A percentile compares a stretch with the other conserved stretches of the same genome.
phyloP scores from a whole-genome alignment of 1,284 basidiomycete genomes.

The Fomitopsis palustris region DNA sequence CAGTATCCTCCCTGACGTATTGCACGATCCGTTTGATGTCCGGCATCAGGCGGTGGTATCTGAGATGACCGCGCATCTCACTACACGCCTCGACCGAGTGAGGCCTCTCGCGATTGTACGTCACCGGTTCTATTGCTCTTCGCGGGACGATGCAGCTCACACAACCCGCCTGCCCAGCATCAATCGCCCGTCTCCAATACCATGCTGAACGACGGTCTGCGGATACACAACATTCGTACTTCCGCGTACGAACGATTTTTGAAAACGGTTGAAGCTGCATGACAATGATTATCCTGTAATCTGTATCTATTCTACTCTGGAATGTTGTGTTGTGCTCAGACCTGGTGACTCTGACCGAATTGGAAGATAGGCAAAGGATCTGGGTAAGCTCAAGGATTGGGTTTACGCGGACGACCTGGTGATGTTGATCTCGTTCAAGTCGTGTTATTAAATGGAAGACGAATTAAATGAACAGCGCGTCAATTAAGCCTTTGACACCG shows the following conservation, averaged over 20 bases:
- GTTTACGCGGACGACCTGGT: no score
- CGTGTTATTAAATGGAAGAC: no score
- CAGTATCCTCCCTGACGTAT: constrained; percentile 65
- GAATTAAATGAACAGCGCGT: no score
- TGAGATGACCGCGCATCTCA: constrained; percentile 68
- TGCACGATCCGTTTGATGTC: constrained; percentile 51
- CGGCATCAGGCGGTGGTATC: constrained; percentile 67
- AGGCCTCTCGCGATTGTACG: constrained; percentile 61
- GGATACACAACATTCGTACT: constrained; percentile 50
- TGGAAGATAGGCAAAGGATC: no score
- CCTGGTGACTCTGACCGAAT: no score
- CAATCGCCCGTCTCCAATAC: constrained; percentile 38
- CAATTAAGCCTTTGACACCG: no score
- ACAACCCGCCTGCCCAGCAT: constrained; percentile 20
- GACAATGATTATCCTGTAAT: constrained; percentile 7
- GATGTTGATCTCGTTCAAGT: no score
- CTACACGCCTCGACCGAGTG: constrained; percentile 55
- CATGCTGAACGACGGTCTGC: constrained; percentile 45
- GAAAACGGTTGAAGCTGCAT: constrained; percentile 33
- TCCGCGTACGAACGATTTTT: constrained; percentile 46
- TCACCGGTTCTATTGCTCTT: constrained; percentile 17
- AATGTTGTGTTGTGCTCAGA: no score
- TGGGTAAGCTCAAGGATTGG: no score
- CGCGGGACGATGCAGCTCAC: constrained; percentile 13
- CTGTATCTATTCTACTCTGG: not conserved